These are phyloP conservation scores for Amphirosellinia nigrospora DNA, from an alignment of 495 filamentous ascomycete species.

Conservation along the genomic window DNA sequence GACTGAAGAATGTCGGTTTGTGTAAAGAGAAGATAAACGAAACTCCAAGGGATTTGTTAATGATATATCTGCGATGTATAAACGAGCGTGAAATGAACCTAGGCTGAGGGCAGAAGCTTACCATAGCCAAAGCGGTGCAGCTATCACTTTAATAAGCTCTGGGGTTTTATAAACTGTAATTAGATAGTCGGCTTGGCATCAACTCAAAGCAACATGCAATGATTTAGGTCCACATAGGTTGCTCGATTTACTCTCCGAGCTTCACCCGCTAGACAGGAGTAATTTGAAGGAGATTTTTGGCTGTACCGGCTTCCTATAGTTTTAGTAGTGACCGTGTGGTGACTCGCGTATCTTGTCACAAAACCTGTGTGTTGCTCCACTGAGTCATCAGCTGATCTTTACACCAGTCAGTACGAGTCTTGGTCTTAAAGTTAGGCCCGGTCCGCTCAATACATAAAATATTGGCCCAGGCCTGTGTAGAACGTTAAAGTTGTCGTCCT, in stretches of 20 bases:
- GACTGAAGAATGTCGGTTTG: background rate
- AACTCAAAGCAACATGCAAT: background rate
- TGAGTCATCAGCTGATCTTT: background rate
- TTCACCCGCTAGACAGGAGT: background rate
- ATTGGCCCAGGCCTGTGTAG: background rate
- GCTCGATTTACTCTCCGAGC: background rate
- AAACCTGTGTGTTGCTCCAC: background rate
- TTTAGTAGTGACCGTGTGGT: background rate
- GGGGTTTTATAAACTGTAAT: background rate
- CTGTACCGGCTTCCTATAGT: background rate
- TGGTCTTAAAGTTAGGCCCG: background rate
- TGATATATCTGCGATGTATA: background rate
- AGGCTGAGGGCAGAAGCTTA: background rate
- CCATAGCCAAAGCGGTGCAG: background rate
- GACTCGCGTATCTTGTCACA: conserved; percentile 13
- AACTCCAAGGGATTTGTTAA: background rate
- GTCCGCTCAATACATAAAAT: background rate
- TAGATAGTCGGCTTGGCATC: background rate
- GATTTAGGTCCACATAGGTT: background rate
- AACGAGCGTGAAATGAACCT: conserved; percentile 6
- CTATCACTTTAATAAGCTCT: background rate
- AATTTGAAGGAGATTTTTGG: background rate
- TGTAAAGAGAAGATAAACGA: background rate
- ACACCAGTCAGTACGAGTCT: conserved; percentile 4
- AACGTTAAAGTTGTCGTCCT: background rate